Conservation (phyloP, 2,329 filamentous ascomycete species). For the Fusarium sp. region DNA sequence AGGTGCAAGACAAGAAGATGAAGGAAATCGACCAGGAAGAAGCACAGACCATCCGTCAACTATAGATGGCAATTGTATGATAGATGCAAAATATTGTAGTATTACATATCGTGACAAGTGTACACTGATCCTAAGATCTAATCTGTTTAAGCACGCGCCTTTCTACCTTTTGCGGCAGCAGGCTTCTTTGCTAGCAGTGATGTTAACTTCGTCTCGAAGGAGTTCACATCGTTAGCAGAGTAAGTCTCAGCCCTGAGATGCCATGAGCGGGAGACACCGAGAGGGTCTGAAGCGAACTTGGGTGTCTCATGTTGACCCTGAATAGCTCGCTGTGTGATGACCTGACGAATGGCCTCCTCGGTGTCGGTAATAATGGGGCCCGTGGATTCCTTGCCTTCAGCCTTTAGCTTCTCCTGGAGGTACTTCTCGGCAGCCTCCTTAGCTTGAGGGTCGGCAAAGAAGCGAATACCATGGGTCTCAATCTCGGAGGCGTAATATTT, state of each 20-base stretch:
- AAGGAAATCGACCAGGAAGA: slow-evolving; percentile 63
- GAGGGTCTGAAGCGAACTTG: slow-evolving; percentile 50
- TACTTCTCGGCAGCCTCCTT: slow-evolving; percentile 50
- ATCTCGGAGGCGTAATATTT: slow-evolving; percentile 50
- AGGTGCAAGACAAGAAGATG: slow-evolving; percentile 66
- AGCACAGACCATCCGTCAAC: slow-evolving; percentile 60
- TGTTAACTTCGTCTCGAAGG: slow-evolving; percentile 57
- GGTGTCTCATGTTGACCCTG: slow-evolving; percentile 55
- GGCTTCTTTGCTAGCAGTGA: slow-evolving; percentile 47
- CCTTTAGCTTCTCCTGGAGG: slow-evolving; percentile 45
- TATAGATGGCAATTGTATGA: slow-evolving; percentile 40
- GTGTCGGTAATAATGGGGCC: slow-evolving; percentile 50
- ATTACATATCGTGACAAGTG: slow-evolving; percentile 48
- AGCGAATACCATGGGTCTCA: slow-evolving; percentile 43
- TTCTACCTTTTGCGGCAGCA: slow-evolving; percentile 36
- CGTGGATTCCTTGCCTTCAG: slow-evolving; percentile 36
- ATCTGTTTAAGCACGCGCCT: slow-evolving; percentile 43
- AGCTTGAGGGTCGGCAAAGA: slow-evolving; percentile 45
- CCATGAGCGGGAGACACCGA: slow-evolving; percentile 53
- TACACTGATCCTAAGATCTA: slow-evolving; percentile 44
- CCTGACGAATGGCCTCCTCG: slow-evolving; percentile 51
- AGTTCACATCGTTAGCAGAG: slow-evolving; percentile 49
- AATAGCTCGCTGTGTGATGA: slow-evolving; percentile 51
- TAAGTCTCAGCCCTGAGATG: slow-evolving; percentile 56
- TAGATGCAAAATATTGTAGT: slow-evolving; percentile 44